Evolutionary conservation across 352 stramenopile genomes (phyloP).

Genomic region (Phytophthora sp.): DNA sequence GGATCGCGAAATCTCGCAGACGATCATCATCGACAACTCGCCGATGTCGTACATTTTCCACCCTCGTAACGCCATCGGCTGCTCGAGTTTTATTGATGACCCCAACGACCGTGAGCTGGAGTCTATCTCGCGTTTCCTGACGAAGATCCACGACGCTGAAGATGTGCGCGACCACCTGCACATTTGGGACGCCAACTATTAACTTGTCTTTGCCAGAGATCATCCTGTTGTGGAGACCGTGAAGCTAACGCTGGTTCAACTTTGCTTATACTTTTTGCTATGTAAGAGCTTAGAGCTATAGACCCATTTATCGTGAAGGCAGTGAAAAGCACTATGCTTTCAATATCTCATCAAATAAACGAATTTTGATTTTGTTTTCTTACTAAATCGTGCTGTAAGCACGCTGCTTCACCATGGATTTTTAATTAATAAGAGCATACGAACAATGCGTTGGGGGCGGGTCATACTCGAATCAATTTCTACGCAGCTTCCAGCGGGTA

Average conservation of each 20-base stretch:
- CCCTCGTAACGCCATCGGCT: conserved; percentile 85
- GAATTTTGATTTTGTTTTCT: no score
- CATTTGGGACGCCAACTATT: conserved; percentile 74
- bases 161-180: conserved; percentile 79
- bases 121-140: conserved; percentile 77
- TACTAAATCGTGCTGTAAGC: no score
- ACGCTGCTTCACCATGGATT: no score
- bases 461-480: no score
- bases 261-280: background rate
- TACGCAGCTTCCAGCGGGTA: no score
- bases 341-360: no score
- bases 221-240: no score
- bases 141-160: conserved; percentile 49
- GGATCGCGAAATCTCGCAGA: conserved; percentile 92
- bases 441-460: no score
- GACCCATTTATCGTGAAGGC: background rate
- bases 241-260: no score
- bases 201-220: conserved; percentile 16
- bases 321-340: no score
- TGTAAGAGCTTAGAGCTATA: background rate
- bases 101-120: conserved; percentile 89
- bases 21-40: conserved; percentile 99
- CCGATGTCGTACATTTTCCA: conserved; percentile 99
- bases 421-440: no score
- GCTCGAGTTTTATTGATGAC: conserved; percentile 93